phyloP scores from a whole-genome alignment of 805 yeast genomes.

The Diddensiella caesifluorescens region DNA sequence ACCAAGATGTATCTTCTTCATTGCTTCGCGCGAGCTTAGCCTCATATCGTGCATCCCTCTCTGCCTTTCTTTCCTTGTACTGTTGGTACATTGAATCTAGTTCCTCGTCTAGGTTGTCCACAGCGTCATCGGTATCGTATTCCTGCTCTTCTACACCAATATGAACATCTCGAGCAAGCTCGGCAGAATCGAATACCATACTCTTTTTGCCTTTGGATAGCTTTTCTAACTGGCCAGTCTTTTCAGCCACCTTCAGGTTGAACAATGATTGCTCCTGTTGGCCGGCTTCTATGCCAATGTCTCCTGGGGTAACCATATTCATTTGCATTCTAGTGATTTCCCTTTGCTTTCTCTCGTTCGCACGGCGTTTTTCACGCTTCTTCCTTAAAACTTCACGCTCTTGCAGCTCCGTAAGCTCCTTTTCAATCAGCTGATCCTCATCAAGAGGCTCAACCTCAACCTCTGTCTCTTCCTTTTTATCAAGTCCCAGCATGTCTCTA shows the following conservation, averaged over 20 bases:
- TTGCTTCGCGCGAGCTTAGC: conserved; percentile 47
- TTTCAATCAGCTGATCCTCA: conserved; percentile 86
- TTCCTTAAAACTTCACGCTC: conserved; percentile 62
- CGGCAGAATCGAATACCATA: conserved; percentile 37
- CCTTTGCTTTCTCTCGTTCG: conserved; percentile 78
- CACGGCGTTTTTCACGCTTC: conserved; percentile 77
- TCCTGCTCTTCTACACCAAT: conserved; percentile 27
- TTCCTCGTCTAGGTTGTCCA: conserved; percentile 62
- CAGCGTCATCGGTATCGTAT: conserved; percentile 37
- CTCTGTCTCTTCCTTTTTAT: conserved; percentile 44
- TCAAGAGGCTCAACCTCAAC: conserved; percentile 66
- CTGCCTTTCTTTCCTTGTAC: conserved; percentile 46
- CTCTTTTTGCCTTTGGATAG: conserved; percentile 65
- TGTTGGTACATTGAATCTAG: conserved; percentile 74
- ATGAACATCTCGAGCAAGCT: conserved; percentile 22
- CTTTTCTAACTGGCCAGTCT: conserved; percentile 73
- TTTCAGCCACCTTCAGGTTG: conserved; percentile 78
- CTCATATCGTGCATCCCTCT: conserved; percentile 43
- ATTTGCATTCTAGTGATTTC: conserved; percentile 89
- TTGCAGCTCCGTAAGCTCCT: conserved; percentile 69
- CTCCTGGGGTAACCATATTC: conserved; percentile 91
- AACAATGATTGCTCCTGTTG: conserved; percentile 71
- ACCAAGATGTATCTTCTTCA: conserved; percentile 26
- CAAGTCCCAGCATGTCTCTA: conserved; percentile 67
- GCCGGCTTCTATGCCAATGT: conserved; percentile 91